A percentile compares a stretch with the other conserved stretches of the same genome.
These are phyloP conservation scores for Aureobasidium leucospermi DNA, from an alignment of 2,329 filamentous ascomycete genomes.

Conservation along the genomic window DNA sequence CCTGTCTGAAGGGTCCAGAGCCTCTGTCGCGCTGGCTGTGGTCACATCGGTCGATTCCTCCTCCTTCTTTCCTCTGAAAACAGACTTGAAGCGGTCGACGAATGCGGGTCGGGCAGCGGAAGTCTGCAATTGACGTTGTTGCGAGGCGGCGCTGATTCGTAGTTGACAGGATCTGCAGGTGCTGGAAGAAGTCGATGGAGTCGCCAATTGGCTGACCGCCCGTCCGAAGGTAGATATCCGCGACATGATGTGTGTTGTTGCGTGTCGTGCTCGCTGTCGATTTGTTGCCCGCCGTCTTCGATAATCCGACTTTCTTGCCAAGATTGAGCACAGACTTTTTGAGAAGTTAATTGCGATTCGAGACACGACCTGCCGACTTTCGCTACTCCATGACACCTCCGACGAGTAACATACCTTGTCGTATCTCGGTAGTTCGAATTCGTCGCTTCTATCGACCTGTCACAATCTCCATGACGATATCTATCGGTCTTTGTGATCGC, in stretches of 20 bases:
- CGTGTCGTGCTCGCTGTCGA: not conserved
- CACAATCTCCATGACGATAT: no score
- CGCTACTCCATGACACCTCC: no score
- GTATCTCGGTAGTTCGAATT: no score
- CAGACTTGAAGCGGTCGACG: constrained; percentile 1
- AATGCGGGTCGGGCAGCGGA: not conserved
- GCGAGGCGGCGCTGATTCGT: not conserved
- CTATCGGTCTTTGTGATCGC: no score
- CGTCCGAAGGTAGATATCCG: constrained; percentile 2
- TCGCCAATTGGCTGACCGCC: not conserved
- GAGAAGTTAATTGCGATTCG: no score
- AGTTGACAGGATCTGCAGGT: constrained; percentile 4
- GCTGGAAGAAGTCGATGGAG: not conserved
- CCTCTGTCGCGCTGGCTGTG: not conserved
- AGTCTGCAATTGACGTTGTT: constrained; percentile 8
- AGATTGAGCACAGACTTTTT: not conserved
- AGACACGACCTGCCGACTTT: no score
- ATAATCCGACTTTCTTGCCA: constrained; percentile 11
- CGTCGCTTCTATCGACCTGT: no score
- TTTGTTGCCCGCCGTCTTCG: constrained; percentile 7
- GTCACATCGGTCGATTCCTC: not conserved
- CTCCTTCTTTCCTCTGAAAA: not conserved
- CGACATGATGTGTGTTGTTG: constrained; percentile 2
- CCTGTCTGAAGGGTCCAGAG: not conserved
- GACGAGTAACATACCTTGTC: no score